Evolutionary conservation across 257 asterid species (phyloP).

Genomic region (Nicotiana obtusifolia): DNA sequence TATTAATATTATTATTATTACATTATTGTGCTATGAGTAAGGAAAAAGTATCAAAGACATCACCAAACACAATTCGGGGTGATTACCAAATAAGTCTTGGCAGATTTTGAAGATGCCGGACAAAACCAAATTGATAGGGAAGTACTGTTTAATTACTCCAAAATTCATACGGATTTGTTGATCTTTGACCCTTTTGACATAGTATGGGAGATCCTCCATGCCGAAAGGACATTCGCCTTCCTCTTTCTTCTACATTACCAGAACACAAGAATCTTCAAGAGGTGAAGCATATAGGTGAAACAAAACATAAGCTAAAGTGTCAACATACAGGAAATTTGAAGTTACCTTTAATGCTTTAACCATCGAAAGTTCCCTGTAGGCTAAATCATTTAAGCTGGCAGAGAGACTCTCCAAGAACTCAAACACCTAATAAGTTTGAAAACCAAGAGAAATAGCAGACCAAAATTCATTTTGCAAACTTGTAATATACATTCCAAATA

Average conservation of each 20-base stretch:
- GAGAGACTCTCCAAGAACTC: constrained; percentile 86
- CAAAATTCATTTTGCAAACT: not conserved
- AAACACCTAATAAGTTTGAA: constrained; percentile 42
- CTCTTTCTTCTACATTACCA: constrained; percentile 58
- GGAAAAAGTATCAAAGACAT: not conserved
- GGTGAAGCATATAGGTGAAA: constrained; percentile 8
- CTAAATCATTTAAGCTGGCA: constrained; percentile 67
- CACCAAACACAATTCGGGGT: not conserved
- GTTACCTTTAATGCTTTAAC: constrained; percentile 81
- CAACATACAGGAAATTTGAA: not conserved
- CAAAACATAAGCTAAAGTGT: constrained; percentile 2
- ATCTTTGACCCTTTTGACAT: constrained; percentile 64
- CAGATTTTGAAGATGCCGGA: constrained; percentile 92
- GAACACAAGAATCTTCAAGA: constrained; percentile 14
- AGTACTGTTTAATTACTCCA: constrained; percentile 74
- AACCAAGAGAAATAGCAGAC: constrained; percentile 15
- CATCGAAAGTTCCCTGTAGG: constrained; percentile 65
- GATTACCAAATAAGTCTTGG: constrained; percentile 89
- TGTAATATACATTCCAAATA: too few species aligned
- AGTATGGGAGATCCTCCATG: constrained; percentile 76
- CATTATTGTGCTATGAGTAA: not conserved
- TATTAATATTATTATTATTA: constrained; percentile 3
- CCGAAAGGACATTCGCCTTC: constrained; percentile 81
- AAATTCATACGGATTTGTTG: constrained; percentile 63
- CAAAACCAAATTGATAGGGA: constrained; percentile 69